Percentiles rank a stretch among this genome's conserved stretches.
phyloP scores from a whole-genome alignment of 2,329 filamentous ascomycete genomes.

The Sarocladium strictum region DNA sequence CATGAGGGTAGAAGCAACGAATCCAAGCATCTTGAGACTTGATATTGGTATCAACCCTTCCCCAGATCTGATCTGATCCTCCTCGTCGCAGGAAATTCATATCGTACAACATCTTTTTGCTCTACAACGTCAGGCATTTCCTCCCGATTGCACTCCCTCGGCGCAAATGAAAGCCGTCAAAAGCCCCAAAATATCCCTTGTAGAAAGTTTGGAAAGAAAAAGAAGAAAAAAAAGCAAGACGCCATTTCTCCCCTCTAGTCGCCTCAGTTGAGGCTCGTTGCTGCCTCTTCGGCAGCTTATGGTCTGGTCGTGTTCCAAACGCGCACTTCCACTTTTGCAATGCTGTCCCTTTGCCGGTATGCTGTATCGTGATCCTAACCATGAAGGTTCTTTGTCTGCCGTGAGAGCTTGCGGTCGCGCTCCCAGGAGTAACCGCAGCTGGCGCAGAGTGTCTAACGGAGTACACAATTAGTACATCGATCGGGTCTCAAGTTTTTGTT shows the following conservation, averaged over 20 bases:
- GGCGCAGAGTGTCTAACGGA: constrained; percentile 71
- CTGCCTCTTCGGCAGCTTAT: background rate
- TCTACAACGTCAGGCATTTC: background rate
- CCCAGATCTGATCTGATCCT: too few species aligned
- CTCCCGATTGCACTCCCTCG: background rate
- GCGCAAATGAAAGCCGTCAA: background rate
- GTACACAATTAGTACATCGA: constrained; percentile 15
- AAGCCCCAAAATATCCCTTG: background rate
- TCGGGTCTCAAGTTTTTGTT: background rate
- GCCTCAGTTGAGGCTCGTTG: background rate
- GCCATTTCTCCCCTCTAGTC: background rate
- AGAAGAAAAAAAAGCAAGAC: background rate
- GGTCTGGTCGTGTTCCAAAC: background rate
- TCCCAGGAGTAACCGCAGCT: constrained; percentile 90
- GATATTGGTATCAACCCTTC: constrained; percentile 4
- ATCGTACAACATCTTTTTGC: background rate
- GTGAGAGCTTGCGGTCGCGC: constrained; percentile 74
- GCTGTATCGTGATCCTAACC: constrained; percentile 18
- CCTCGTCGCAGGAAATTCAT: background rate
- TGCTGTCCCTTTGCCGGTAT: background rate
- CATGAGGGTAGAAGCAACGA: background rate
- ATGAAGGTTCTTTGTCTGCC: constrained; percentile 36
- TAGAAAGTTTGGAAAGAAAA: background rate
- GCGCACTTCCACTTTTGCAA: background rate
- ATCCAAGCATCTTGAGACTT: constrained; percentile 1